Base-by-base conservation (phyloP, 306 rosid species). In the Trifolium subterraneum region DNA sequence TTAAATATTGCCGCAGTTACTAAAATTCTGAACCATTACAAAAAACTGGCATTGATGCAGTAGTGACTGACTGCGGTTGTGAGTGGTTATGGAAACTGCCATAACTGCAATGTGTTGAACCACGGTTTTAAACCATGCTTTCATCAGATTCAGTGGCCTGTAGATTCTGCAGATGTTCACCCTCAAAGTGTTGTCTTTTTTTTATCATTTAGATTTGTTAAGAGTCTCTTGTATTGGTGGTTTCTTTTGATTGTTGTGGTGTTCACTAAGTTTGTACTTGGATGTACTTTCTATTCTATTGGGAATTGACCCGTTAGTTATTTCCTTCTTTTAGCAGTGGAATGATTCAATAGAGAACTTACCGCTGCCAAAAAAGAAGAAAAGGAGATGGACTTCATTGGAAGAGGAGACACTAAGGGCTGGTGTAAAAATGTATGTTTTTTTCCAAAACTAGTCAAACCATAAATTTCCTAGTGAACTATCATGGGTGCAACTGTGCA, bases 341-440 rank as follows among this genome's bases (percentile, higher is more conserved):
- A 52, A 80, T 60, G 97, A 89, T 85, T 83, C 97, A n/a, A 78
- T 84, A 20, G 83, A 87, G 54, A 72, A 59, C 62, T 70, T 71
- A 23, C 86, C 80, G 1, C 89, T 74, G 23, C 52, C 68, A 27
- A 85, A 81, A 75, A 88, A 89, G 81, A 86, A 84, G 82, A 86
- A 27, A 80, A 86, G 80, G 85, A 86, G 41, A 79, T 94, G 98
- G 98, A 84, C 82, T 66, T 11, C 78, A 13, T 51, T 86, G 70
- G 98, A 94, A 81, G 97, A 89, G 85, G 93, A 87, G 20, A 81
- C 94, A 6, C 85, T 94, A 71, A 72, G 90, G 79, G 77, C 62
- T 31, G 97, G 84, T 20, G 92, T 91, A 20, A 67, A 87, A 29
- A 81, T 63, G 98, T 93, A 87, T 41, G 91, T 72, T 27, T 13